A percentile compares a stretch with the other conserved stretches of the same genome.
Conservation (phyloP, 1,139 yeast genomes). For the Blastobotrys illinoisensis region DNA sequence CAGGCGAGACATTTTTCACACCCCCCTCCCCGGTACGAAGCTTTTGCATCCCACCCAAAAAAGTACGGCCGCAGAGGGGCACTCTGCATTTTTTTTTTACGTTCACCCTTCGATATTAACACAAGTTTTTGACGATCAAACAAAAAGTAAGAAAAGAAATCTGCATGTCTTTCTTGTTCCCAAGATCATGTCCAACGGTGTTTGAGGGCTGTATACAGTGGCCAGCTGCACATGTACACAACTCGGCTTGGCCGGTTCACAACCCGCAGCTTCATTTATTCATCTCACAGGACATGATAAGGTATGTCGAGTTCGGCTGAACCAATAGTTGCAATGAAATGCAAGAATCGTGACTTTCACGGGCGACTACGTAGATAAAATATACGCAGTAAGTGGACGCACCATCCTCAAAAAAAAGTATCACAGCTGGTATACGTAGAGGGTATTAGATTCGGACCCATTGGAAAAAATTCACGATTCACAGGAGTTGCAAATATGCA, state of each 20-base stretch:
- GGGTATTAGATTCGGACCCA: no score
- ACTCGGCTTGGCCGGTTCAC: background rate
- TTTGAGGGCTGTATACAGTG: background rate
- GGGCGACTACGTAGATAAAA: no score
- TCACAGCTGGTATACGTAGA: no score
- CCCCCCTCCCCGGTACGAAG: no score
- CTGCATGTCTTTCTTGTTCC: background rate
- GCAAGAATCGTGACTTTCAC: no score
- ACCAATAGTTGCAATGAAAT: no score
- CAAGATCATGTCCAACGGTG: background rate
- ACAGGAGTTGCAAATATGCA: no score
- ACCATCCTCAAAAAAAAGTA: no score
- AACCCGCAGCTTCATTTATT: background rate
- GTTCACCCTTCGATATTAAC: background rate
- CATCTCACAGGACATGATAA: background rate
- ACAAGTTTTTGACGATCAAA: background rate
- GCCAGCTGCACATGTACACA: background rate
- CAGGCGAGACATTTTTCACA: background rate
- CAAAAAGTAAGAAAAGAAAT: background rate
- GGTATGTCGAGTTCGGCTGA: background rate
- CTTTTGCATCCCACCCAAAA: background rate
- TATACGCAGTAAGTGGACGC: no score
- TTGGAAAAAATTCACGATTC: no score
- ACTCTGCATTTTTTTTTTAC: background rate
- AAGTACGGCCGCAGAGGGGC: background rate